phyloP scores from a whole-genome alignment of 2,329 filamentous ascomycete species.

The Tolypocladium ovalisporum region DNA sequence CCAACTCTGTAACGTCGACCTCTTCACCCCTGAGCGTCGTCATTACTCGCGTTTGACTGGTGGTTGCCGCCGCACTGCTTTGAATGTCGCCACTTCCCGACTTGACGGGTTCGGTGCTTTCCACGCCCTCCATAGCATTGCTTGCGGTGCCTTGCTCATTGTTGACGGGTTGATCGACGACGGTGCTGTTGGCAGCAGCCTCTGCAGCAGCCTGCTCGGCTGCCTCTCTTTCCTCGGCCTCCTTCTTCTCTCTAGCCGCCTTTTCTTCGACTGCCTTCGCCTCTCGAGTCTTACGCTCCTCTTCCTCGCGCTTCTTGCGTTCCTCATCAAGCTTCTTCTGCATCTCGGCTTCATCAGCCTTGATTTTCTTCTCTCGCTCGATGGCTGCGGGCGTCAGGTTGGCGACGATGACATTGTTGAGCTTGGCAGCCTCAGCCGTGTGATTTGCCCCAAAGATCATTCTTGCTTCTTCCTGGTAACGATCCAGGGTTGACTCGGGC shows the following conservation, averaged over 20 bases:
- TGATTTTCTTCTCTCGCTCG: slow-evolving; percentile 63
- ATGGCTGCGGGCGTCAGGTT: slow-evolving; percentile 75
- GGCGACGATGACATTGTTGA: slow-evolving; percentile 59
- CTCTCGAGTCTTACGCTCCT: slow-evolving; percentile 55
- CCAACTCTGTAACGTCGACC: slow-evolving; percentile 86
- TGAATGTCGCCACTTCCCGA: slow-evolving; percentile 17
- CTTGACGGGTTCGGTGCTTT: slow-evolving; percentile 33
- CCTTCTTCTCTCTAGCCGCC: slow-evolving; percentile 53
- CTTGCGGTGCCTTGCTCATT: slow-evolving; percentile 10
- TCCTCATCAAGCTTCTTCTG: slow-evolving; percentile 43
- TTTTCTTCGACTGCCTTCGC: slow-evolving; percentile 63
- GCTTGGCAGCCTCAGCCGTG: slow-evolving; percentile 52
- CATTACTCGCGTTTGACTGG: slow-evolving; percentile 47
- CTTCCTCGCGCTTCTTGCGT: slow-evolving; percentile 50
- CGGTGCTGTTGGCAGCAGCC: slow-evolving; percentile 29
- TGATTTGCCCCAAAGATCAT: slow-evolving; percentile 67
- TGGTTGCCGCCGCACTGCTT: slow-evolving; percentile 1
- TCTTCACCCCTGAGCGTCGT: slow-evolving; percentile 79
- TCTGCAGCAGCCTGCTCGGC: slow-evolving; percentile 45
- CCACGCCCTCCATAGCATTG: slow-evolving; percentile 68
- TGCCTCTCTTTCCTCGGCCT: slow-evolving; percentile 59
- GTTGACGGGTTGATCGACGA: slow-evolving; percentile 1
- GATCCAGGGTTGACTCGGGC: slow-evolving; percentile 57
- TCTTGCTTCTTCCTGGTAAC: slow-evolving; percentile 84
- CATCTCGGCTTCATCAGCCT: slow-evolving; percentile 45